phyloP scores from a whole-genome alignment of 805 yeast genomes.

The Yarrowia keelungensis region DNA sequence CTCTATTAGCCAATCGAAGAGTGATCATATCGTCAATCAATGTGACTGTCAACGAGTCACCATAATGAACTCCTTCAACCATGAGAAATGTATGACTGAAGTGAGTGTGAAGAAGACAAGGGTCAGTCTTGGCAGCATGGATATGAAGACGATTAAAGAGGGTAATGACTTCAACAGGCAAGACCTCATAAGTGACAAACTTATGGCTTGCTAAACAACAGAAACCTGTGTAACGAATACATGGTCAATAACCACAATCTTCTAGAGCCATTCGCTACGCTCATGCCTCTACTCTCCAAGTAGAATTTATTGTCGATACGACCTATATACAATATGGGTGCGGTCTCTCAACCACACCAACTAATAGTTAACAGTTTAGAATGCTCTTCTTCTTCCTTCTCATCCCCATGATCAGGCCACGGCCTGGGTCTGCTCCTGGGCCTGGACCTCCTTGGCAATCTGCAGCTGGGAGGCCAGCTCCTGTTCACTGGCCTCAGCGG shows the following conservation, averaged over 20 bases:
- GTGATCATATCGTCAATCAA: not conserved
- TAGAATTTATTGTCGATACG: conserved; percentile 17
- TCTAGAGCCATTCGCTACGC: too few species aligned
- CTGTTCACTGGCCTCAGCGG: conserved; percentile 32
- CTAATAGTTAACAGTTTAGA: not conserved
- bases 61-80: not conserved
- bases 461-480: conserved; percentile 21
- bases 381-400: not conserved
- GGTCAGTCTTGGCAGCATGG: not conserved
- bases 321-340: conserved; percentile 28
- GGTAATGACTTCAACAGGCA: too few species aligned
- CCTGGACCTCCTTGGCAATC: conserved; percentile 29
- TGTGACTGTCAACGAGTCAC: not conserved
- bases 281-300: not conserved
- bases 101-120: not conserved
- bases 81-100: not conserved
- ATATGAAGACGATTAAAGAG: too few species aligned
- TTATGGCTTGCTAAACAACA: too few species aligned
- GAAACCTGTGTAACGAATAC: too few species aligned
- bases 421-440: conserved; percentile 17
- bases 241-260: too few species aligned
- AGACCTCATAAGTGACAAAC: too few species aligned
- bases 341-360: not conserved
- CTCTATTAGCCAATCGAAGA: too few species aligned
- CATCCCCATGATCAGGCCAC: not conserved